Evolutionary conservation across 148 eudicot genomes (phyloP).

Genomic region (Pouteria glomerata): DNA sequence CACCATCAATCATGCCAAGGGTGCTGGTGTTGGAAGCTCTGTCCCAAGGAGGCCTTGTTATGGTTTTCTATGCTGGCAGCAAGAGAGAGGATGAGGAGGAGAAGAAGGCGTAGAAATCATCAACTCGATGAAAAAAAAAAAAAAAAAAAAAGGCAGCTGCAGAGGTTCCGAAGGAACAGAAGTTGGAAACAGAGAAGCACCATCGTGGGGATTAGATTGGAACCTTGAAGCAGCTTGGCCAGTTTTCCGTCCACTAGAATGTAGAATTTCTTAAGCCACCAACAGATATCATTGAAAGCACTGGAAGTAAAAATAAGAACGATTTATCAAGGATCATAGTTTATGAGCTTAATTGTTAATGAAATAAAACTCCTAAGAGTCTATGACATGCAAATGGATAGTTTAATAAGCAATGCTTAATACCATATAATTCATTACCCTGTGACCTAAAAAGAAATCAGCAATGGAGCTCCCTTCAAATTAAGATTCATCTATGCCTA

Average conservation of each 20-base stretch:
- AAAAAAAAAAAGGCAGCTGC: slow-evolving; percentile 56
- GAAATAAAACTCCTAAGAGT: too few species aligned
- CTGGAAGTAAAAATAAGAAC: slow-evolving; percentile 23
- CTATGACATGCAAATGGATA: too few species aligned
- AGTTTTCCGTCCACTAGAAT: slow-evolving; percentile 43
- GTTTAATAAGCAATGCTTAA: too few species aligned
- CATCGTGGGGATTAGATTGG: slow-evolving; percentile 25
- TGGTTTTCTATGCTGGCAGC: background rate
- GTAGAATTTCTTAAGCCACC: slow-evolving; percentile 41
- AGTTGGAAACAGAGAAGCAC: slow-evolving; percentile 33
- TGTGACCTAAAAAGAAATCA: too few species aligned
- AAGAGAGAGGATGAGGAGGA: background rate
- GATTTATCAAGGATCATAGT: too few species aligned
- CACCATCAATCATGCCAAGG: slow-evolving; percentile 40
- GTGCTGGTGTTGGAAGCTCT: slow-evolving; percentile 40
- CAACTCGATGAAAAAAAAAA: too few species aligned
- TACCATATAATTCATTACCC: too few species aligned
- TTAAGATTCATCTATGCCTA: too few species aligned
- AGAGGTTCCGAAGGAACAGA: slow-evolving; percentile 45
- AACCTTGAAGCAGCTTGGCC: slow-evolving; percentile 43
- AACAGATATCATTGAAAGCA: slow-evolving; percentile 33
- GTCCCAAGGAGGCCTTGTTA: slow-evolving; percentile 2
- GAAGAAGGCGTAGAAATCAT: too few species aligned
- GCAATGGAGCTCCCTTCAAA: too few species aligned
- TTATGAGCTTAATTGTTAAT: too few species aligned